These are phyloP conservation scores for Vicia faba DNA, from an alignment of 306 rosid genomes.

Conservation along the genomic window DNA sequence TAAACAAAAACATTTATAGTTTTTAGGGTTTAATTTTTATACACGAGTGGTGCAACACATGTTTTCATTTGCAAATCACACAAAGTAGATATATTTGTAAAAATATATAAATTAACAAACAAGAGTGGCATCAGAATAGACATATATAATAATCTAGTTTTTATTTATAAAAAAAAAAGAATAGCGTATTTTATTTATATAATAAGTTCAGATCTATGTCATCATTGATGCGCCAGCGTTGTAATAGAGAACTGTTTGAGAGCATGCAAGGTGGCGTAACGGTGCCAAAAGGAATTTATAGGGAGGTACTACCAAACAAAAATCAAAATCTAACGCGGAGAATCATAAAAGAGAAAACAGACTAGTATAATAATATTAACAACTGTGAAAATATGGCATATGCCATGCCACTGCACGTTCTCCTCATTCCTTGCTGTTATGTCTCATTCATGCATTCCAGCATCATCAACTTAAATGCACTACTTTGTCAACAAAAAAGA, in stretches of 20 bases:
- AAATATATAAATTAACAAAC: too few relatives aligned
- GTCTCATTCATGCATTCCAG: slow-evolving; percentile 3
- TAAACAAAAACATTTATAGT: too few relatives aligned
- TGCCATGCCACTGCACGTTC: slow-evolving; percentile 33
- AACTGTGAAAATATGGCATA: slow-evolving; percentile 3
- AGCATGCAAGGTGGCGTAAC: slow-evolving; percentile 26
- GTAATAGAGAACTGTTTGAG: not conserved
- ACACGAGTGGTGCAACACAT: too few relatives aligned
- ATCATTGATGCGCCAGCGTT: slow-evolving; percentile 1
- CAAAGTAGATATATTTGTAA: too few relatives aligned
- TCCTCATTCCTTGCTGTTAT: slow-evolving; percentile 11
- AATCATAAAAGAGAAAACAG: slow-evolving; percentile 22
- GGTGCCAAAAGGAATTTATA: slow-evolving; percentile 27
- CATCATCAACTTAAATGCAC: not conserved
- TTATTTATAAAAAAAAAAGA: too few relatives aligned
- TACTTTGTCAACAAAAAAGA: too few relatives aligned
- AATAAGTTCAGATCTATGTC: too few relatives aligned
- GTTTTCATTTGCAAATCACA: too few relatives aligned
- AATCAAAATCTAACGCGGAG: slow-evolving; percentile 39
- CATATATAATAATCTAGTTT: too few relatives aligned
- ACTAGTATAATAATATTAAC: not conserved
- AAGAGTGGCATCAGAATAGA: too few relatives aligned
- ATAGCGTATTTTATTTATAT: too few relatives aligned
- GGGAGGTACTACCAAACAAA: slow-evolving; percentile 1
- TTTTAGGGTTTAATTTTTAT: too few relatives aligned